Conservation (phyloP, 148 eudicot species). For the Chenopodium album region DNA sequence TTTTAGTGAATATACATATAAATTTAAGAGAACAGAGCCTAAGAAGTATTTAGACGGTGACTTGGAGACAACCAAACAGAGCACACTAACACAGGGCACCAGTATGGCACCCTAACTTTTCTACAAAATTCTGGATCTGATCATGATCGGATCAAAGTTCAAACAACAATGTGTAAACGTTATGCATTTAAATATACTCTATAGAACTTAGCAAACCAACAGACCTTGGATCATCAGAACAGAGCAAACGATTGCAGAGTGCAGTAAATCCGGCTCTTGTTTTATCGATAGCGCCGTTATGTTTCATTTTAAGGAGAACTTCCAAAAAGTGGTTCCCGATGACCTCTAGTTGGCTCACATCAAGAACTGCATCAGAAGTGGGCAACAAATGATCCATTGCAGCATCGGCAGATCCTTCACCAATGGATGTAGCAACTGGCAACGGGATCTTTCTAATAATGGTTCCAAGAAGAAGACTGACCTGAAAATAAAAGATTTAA, state of each 20-base stretch:
- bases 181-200: neutral
- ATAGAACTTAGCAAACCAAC: neutral
- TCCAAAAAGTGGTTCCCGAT: slow-evolving; percentile 92
- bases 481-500: slow-evolving; percentile 44
- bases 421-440: slow-evolving; percentile 54
- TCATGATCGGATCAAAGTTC: neutral
- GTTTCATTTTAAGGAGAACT: slow-evolving; percentile 96
- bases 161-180: neutral
- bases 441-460: slow-evolving; percentile 89
- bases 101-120: neutral
- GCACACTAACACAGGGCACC: neutral
- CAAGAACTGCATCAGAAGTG: slow-evolving; percentile 61
- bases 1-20: no score
- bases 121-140: neutral
- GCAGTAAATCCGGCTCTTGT: slow-evolving; percentile 99
- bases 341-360: slow-evolving; percentile 77
- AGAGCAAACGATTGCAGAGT: slow-evolving; percentile 96
- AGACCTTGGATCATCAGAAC: slow-evolving; percentile 94
- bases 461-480: slow-evolving; percentile 98
- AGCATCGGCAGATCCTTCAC: slow-evolving; percentile 27
- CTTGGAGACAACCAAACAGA: neutral
- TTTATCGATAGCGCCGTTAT: slow-evolving; percentile 96
- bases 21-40: no score
- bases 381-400: slow-evolving; percentile 25
- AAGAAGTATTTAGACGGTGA: neutral